Evolutionary conservation across 768 basidiomycete species (phyloP), one percentile per base, ranked within the genome.

Genomic region (Filobasidium wieringae): DNA sequence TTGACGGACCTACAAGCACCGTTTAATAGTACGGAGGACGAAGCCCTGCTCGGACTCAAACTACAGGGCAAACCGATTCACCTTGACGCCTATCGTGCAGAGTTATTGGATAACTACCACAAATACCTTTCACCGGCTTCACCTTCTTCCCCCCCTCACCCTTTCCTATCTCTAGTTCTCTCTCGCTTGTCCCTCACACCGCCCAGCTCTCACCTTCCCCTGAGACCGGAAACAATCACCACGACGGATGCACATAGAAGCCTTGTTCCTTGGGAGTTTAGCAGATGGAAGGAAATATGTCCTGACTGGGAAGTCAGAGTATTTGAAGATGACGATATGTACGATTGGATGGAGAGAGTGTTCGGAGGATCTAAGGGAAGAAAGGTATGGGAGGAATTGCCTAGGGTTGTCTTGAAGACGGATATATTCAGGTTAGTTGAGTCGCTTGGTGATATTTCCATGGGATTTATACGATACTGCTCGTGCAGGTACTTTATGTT

Each of bases 281-380:
- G 26, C 9, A 52, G 63, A 41, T 68, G 67, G 67, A 57, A 60
- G 32, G 62, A 66, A 51, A 53, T 68, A 34, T 64, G 64, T 60
- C 65, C 65, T 15, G 63, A 63, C 31, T 68, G 63, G 63, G 58
- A 64, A 32, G 61, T 68, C 32, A 61, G 62, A 51, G 64, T 63
- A 27, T 66, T 66, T 36, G 63, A 66, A 29, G 67, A 68, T 49
- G 41, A 22, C 22, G 51, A 47, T 41, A 45, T 68, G 50, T 62
- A 66, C 39, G 51, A 34, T 22, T 68, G 67, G 67, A 62, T 68
- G 6, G 19, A 47, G 27, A 56, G 45, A 24, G 33, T 59, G 33
- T 68, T 68, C 61, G 67, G 67, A 3, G 62, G 59, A 5, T 61
- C 63, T 7, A 58, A 55, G 30, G 65, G 58, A 19, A 58, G 66